A percentile compares a stretch with the other conserved stretches of the same genome.
These are phyloP conservation scores for Brachypodium distachyon DNA, from an alignment of 202 grass and related monocot genomes.

Conservation along the genomic window DNA sequence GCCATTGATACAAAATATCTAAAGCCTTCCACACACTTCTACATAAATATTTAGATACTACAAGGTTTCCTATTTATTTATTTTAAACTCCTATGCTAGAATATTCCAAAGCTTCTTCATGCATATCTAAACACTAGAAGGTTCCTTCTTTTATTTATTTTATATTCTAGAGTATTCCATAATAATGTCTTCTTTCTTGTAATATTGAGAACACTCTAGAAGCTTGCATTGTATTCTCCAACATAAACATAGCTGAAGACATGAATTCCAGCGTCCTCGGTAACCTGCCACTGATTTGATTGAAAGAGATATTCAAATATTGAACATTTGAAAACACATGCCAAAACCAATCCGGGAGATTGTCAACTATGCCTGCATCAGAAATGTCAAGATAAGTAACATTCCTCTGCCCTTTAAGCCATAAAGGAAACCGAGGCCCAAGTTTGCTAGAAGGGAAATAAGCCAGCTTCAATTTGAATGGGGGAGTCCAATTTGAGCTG, in stretches of 20 bases:
- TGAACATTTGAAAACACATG: background rate
- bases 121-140: too few relatives aligned
- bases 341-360: conserved; percentile 37
- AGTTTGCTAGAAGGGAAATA: background rate
- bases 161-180: too few relatives aligned
- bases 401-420: conserved; percentile 14
- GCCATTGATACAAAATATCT: too few relatives aligned
- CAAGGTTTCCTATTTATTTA: too few relatives aligned
- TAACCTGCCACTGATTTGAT: conserved; percentile 18
- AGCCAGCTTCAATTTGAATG: background rate
- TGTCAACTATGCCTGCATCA: conserved; percentile 13
- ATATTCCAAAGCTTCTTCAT: too few relatives aligned
- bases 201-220: too few relatives aligned
- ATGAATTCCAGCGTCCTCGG: conserved; percentile 4
- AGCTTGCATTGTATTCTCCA: too few relatives aligned
- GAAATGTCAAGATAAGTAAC: background rate
- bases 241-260: background rate
- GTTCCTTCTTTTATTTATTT: too few relatives aligned
- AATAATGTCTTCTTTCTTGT: too few relatives aligned
- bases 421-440: conserved; percentile 28
- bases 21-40: too few relatives aligned
- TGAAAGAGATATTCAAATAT: conserved; percentile 15
- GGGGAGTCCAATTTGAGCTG: background rate
- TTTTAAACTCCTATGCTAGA: too few relatives aligned
- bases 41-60: too few relatives aligned